Base-by-base conservation (phyloP, 345 rosid species). In the Sisymbrium irio region DNA sequence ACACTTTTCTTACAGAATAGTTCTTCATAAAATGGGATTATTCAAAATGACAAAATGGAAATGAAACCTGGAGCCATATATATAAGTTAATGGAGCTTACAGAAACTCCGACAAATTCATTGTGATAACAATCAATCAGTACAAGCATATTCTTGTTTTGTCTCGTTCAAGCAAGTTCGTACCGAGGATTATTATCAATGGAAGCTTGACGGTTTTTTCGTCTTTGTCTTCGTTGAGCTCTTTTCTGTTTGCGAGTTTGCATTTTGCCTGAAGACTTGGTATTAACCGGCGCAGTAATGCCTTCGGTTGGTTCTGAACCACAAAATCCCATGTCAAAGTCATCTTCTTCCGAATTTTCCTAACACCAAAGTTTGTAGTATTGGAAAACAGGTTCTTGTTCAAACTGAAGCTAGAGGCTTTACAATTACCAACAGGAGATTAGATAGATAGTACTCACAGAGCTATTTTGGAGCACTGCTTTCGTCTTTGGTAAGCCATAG, bases 171-270 rank as follows among this genome's bases (percentile, higher is more conserved):
- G 78, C 77, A 65, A 46, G 70, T 41, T 72, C 72, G 51, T 74
- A 65, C 67, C 33, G 78, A 59, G 73, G 73, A 50, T 39, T 51
- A 53, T 67, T 8, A 59, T 51, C 4, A 22, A 3, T 6, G n/a
- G 70, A 46, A 69, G 75, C 71, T 76, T 76, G 71, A 46, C 75
- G 79, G 42, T 69, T 69, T 37, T 63, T 76, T n/a, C 65, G 32
- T 37, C 75, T 69, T 32, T 69, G 66, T 76, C 75, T 76, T 28
- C 79, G 71, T 69, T 55, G 65, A 36, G 75, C 75, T 69, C 79
- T 76, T 19, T 63, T 76, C 79, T 69, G 75, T 55, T 76, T 76
- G 47, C 79, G 79, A 46, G 75, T 69, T 46, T 61, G 71, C 30
- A 60, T 40, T 62, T 69, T 76, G 54, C 53, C 13, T 46, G 79